These are phyloP conservation scores for Xylaria acuta DNA, from an alignment of 495 filamentous ascomycete species.

Conservation along the genomic window DNA sequence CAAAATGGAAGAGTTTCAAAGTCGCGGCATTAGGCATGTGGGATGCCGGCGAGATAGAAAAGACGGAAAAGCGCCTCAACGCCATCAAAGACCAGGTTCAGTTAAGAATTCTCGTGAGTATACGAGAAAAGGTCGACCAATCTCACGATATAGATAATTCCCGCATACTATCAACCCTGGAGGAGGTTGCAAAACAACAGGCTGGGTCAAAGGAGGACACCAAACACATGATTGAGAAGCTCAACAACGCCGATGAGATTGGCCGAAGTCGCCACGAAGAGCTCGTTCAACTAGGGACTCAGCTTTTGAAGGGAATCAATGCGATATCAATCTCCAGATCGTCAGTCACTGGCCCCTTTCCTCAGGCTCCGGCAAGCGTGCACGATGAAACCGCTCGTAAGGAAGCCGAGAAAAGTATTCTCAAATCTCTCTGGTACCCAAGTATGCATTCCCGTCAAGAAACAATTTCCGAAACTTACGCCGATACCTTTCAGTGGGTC, in stretches of 20 bases:
- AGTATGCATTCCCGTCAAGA: neutral
- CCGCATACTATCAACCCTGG: neutral
- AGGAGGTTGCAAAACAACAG: neutral
- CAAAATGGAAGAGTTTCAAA: slow-evolving; percentile 10
- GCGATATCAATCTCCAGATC: neutral
- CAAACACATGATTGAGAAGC: slow-evolving; percentile 1
- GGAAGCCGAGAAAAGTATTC: neutral
- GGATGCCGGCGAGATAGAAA: slow-evolving; percentile 23
- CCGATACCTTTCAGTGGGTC: neutral
- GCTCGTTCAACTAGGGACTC: neutral
- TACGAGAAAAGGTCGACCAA: slow-evolving; percentile 1
- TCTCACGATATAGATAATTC: slow-evolving; percentile 6
- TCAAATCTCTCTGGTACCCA: neutral
- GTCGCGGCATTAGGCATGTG: neutral
- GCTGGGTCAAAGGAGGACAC: neutral
- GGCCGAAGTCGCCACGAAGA: neutral
- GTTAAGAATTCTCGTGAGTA: slow-evolving; percentile 17
- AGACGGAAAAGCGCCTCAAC: slow-evolving; percentile 16
- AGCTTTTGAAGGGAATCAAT: neutral
- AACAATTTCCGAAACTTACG: neutral
- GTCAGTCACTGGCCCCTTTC: neutral
- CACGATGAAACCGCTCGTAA: neutral
- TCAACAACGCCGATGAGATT: neutral
- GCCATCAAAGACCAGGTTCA: slow-evolving; percentile 26
- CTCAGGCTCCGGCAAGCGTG: neutral